These are phyloP conservation scores for Haematococcus lacustris DNA, from an alignment of 139 green algal genomes.

Conservation along the genomic window DNA sequence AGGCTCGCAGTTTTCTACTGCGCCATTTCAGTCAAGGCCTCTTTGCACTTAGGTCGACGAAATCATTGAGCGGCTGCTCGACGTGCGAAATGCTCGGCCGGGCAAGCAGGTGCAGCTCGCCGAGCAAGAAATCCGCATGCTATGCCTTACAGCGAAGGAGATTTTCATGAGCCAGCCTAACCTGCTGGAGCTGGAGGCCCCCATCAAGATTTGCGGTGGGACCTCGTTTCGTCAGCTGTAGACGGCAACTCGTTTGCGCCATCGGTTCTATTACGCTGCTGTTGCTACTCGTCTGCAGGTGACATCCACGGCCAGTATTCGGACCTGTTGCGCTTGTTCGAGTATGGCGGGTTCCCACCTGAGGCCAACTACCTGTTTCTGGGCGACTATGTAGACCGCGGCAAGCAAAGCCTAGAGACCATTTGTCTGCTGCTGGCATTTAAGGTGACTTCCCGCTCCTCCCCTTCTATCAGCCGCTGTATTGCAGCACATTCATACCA, in stretches of 20 bases:
- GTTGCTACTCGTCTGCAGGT: constrained; percentile 33
- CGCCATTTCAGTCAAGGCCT: no score
- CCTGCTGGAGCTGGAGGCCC: constrained; percentile 95
- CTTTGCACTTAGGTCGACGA: constrained; percentile 92
- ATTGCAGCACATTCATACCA: no score
- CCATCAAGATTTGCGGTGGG: constrained; percentile 98
- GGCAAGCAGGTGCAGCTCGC: constrained; percentile 93
- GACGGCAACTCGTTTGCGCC: no score
- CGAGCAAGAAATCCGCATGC: constrained; percentile 84
- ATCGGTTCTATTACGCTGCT: not conserved
- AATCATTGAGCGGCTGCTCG: constrained; percentile 88
- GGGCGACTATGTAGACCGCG: constrained; percentile 97
- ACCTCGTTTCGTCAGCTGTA: not conserved
- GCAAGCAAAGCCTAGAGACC: constrained; percentile 98
- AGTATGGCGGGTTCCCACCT: constrained; percentile 97
- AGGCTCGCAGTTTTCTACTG: no score
- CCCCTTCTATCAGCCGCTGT: no score
- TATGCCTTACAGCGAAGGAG: constrained; percentile 89
- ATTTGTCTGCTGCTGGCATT: constrained; percentile 98
- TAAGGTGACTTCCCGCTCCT: constrained; percentile 80
- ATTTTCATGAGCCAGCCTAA: constrained; percentile 96
- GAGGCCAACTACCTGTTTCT: constrained; percentile 99
- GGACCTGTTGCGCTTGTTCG: constrained; percentile 95
- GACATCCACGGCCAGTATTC: constrained; percentile 99
- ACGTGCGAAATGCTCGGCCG: constrained; percentile 72